These are phyloP conservation scores for Calonectria crousiana DNA, from an alignment of 2,329 filamentous ascomycete genomes.

Conservation along the genomic window DNA sequence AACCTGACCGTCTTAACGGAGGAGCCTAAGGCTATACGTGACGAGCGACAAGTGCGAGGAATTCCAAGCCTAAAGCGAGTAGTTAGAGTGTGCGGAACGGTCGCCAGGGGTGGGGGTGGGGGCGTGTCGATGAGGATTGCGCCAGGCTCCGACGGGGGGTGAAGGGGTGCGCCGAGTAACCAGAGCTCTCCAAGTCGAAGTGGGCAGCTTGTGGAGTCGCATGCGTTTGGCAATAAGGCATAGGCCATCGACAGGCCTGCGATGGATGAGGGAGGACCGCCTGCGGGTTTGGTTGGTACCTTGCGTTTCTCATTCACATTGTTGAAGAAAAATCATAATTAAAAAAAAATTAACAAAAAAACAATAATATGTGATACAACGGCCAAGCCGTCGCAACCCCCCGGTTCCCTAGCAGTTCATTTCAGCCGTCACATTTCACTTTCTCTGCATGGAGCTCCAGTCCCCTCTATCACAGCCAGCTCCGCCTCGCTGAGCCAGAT, in stretches of 20 bases:
- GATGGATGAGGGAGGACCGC: slow-evolving; percentile 31
- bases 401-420: slow-evolving; percentile 12
- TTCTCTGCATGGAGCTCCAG: slow-evolving; percentile 7
- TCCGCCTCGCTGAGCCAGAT: slow-evolving; percentile 24
- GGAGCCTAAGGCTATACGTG: slow-evolving; percentile 40
- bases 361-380: slow-evolving; percentile 28
- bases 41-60: slow-evolving; percentile 30
- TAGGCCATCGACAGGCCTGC: slow-evolving; percentile 40
- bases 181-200: slow-evolving; percentile 19
- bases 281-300: slow-evolving; percentile 31
- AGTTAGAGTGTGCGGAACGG: slow-evolving; percentile 25
- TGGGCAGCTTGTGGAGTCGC: slow-evolving; percentile 36
- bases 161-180: background rate
- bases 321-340: too few species aligned
- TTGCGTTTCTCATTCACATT: slow-evolving; percentile 31
- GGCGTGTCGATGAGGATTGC: slow-evolving; percentile 25
- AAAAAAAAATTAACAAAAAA: slow-evolving; percentile 25
- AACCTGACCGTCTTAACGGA: slow-evolving; percentile 33
- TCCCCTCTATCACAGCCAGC: slow-evolving; percentile 18
- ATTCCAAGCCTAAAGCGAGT: slow-evolving; percentile 20
- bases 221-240: slow-evolving; percentile 45
- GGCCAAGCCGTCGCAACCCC: slow-evolving; percentile 5
- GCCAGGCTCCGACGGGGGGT: slow-evolving; percentile 23
- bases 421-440: slow-evolving; percentile 17
- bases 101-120: slow-evolving; percentile 26